These are phyloP conservation scores for Borealophlyctis nickersoniae DNA, from an alignment of 192 early-diverging fungal genomes.

Conservation along the genomic window DNA sequence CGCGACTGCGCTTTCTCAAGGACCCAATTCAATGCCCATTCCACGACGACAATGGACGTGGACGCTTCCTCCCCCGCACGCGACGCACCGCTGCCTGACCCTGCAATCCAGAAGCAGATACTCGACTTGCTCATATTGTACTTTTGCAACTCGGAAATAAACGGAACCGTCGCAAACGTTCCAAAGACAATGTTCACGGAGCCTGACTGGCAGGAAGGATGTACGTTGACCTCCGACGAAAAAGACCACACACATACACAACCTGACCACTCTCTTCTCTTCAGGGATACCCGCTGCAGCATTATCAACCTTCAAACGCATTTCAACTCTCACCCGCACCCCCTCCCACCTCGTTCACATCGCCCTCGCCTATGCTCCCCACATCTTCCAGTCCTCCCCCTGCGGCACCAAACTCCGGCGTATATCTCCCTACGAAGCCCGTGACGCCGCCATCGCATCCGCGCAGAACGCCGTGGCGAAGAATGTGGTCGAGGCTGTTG, in stretches of 20 bases:
- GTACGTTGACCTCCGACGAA: constrained; percentile 13
- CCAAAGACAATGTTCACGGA: constrained; percentile 8
- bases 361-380: constrained; percentile 11
- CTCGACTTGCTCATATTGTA: constrained; percentile 17
- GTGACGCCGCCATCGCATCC: constrained; percentile 4
- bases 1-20: no score
- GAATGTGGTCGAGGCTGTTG: constrained; percentile 18
- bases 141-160: constrained; percentile 25
- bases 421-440: constrained; percentile 13
- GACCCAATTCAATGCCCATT: not conserved
- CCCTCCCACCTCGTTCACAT: constrained; percentile 9
- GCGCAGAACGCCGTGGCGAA: constrained; percentile 12
- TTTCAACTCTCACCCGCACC: constrained; percentile 13
- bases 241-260: no score
- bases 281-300: constrained; percentile 19
- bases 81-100: not conserved
- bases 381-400: constrained; percentile 10
- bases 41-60: not conserved
- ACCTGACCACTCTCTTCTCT: no score
- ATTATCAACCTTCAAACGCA: constrained; percentile 20
- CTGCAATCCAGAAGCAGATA: constrained; percentile 3
- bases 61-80: not conserved
- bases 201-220: constrained; percentile 25
- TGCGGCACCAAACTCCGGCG: constrained; percentile 18
- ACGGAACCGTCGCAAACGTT: constrained; percentile 26